Base-by-base conservation (phyloP, 2,329 filamentous ascomycete species). In the Aureobasidium sp. region DNA sequence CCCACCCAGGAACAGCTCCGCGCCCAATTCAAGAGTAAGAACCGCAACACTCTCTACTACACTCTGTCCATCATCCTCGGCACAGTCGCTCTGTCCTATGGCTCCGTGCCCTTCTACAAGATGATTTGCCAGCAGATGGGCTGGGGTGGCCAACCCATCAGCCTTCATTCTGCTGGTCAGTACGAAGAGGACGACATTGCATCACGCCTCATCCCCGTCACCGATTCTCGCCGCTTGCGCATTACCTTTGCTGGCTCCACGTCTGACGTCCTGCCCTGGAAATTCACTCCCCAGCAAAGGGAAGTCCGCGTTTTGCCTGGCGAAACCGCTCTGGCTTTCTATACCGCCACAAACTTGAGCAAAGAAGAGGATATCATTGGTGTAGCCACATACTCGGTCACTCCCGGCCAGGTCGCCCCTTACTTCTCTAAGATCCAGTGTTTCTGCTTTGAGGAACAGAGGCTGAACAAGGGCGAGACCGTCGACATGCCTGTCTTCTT, bases 401-500 rank as follows among this genome's bases (percentile, higher is more conserved):
- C 93, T 3, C 94, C 94, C 0, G 94, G 85, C 3, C 94, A 99
- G 77, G 92, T 96, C 48, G 93, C 94, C 47, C 92, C 91, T 1
- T 99, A 99, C 75, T 99, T 99, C 73, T 95, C 90, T 83, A 99
- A 99, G 82, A 99, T 99, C 49, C 94, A 99, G 76, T 99, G 94
- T 72, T 99, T 99, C 76, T 99, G 94, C 75, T 99, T 99, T 70
- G 94, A 99, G 78, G 93, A 82, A 74, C 94, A 99, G 81, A 83
- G 95, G 64, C 76, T 99, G 66, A 93, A 94, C 72, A 92, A 92
- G 6, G 92, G 93, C 48, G 95, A 99, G 81, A 94, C 91, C 48
- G 94, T 99, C 59, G 94, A 99, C 75, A 99, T 99, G 95, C 95
- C 94, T 0, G 95, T 99, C 0, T 99, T 99, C 76, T 99, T 99